Evolutionary conservation across 2,329 filamentous ascomycete genomes (phyloP), one percentile per base, ranked within the genome.

Genomic region (Trichoderma asperellum): DNA sequence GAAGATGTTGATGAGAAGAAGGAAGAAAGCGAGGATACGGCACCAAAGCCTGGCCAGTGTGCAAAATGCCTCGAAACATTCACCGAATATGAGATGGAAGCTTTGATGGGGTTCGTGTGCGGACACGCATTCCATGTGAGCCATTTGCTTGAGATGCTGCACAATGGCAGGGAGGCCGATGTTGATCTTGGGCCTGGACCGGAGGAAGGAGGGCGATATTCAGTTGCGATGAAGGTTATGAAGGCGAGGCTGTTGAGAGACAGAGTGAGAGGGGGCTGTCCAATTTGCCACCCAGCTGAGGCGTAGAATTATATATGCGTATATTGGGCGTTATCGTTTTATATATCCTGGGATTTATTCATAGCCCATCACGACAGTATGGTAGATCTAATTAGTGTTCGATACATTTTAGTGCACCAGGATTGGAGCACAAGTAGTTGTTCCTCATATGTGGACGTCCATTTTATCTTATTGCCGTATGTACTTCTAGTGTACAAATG

Each of bases 141-240:
- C 4, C 93, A 94, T 75, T 81, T 96, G 21, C 79, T 95, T 16
- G 84, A 85, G 73, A 80, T 81, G 69, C 73, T 89, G 61, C 77
- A 85, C 56, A 80, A 81, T 47, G 84, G 74, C 66, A 83, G 80
- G 77, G 78, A 78, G 32, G 77, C 79, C 6, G 86, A 90, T 68
- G 77, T 82, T 4, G 81, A 83, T 3, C 81, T 86, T 34, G 81
- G 81, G 2, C 81, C 79, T 18, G 79, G 79, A 2, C 79, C 81
- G 52, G 81, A 83, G 12, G 78, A 81, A 18, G 79, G 78, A 68
- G 79, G 80, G 32, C 85, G 86, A 8, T 85, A 90, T 68, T 92
- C 91, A 65, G 89, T 98, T 7, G 92, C 93, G 0, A 88, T 91
- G 35, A 97, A 97, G 80, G 93, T 97, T 34, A 96, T 92, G 72